phyloP scores from a whole-genome alignment of 257 asterid genomes.

The Solanum virginianum region DNA sequence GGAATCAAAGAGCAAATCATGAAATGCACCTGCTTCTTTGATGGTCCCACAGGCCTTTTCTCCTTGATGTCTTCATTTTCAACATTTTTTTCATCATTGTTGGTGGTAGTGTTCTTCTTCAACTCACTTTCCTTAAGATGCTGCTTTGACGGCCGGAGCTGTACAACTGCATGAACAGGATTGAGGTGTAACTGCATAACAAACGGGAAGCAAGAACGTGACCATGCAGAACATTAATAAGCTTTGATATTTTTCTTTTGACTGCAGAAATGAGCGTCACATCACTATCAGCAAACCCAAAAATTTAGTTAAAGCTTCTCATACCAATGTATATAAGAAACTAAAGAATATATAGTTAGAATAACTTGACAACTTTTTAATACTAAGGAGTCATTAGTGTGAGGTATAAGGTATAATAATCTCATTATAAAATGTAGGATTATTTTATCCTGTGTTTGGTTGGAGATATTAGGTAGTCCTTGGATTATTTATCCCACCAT shows the following conservation, averaged over 20 bases:
- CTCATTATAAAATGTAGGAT: neutral
- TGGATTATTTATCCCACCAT: neutral
- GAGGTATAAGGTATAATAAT: no score
- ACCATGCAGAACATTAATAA: neutral
- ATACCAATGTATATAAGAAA: neutral
- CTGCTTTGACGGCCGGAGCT: conserved; percentile 69
- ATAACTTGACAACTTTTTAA: neutral
- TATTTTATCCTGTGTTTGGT: neutral
- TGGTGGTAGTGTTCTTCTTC: conserved; percentile 16
- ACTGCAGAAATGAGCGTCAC: neutral
- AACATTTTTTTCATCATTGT: conserved; percentile 21
- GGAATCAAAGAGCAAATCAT: neutral
- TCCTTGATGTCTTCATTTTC: conserved; percentile 31
- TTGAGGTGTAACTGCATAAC: conserved; percentile 73
- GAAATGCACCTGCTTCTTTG: conserved; percentile 43
- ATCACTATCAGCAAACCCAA: neutral
- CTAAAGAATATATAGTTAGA: neutral
- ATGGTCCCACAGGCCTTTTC: conserved; percentile 24
- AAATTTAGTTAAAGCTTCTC: neutral
- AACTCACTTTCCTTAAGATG: conserved; percentile 31
- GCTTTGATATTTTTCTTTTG: neutral
- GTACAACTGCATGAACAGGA: conserved; percentile 72
- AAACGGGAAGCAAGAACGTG: conserved; percentile 2
- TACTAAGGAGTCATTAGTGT: neutral
- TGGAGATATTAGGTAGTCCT: neutral